A percentile compares a stretch with the other conserved stretches of the same genome.
phyloP scores from a whole-genome alignment of 352 stramenopile species.

The Halophytophthora polymorphica region DNA sequence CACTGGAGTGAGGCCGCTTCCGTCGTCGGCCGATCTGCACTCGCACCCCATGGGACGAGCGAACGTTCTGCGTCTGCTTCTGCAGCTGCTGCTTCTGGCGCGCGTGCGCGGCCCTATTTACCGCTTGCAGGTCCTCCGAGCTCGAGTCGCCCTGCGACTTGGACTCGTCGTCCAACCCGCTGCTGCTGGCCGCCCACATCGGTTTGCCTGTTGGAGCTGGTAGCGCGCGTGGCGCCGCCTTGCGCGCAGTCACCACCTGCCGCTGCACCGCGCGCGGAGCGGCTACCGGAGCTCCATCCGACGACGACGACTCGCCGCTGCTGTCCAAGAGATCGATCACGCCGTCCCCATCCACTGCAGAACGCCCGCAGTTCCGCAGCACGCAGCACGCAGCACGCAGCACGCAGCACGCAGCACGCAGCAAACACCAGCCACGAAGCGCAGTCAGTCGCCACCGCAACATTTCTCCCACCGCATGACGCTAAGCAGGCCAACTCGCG shows the following conservation, averaged over 20 bases:
- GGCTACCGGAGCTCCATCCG: no score
- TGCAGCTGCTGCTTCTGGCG: slow-evolving; percentile 6
- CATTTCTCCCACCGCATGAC: no score
- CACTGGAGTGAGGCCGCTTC: slow-evolving; percentile 9
- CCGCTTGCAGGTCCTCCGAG: background rate
- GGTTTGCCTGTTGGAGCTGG: background rate
- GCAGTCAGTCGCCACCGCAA: no score
- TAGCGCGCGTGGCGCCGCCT: background rate
- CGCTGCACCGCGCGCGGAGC: background rate
- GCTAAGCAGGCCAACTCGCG: no score
- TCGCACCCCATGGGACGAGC: slow-evolving; percentile 1
- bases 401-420: no score
- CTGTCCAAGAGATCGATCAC: slow-evolving; percentile 2
- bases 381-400: no score
- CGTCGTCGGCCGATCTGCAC: slow-evolving; percentile 1
- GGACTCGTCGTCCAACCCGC: background rate
- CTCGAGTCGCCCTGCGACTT: background rate
- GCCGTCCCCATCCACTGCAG: slow-evolving; percentile 3
- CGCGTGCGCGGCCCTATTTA: background rate
- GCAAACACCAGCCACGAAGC: no score
- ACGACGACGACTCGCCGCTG: background rate
- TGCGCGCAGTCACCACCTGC: background rate
- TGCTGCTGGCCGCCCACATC: background rate
- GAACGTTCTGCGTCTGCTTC: background rate
- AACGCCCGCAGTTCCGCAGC: no score